Base-by-base conservation (phyloP, 139 green algal genomes). In the Ettlia oleoabundans region DNA sequence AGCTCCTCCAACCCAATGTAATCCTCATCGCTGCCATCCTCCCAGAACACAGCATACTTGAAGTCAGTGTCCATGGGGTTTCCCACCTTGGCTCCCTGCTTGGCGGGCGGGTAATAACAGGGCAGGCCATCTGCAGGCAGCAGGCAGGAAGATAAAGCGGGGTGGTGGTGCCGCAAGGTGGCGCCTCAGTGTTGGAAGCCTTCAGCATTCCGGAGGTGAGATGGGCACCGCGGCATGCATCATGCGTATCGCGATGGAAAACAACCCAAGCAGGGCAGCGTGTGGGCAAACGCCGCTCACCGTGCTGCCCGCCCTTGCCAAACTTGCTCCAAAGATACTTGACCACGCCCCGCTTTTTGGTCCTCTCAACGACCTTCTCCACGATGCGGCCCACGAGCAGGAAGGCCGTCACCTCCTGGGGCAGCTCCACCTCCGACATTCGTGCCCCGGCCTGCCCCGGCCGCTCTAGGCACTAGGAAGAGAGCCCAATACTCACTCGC, bases 341-440 rank as follows among this genome's bases (percentile, higher is more conserved):
- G 47, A 51, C 52, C 32, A 78, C 71, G 15, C 71, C 71, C 43
- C n/a, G n/a, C n/a, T n/a, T n/a, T n/a, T 2, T 10, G 15, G 32
- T 10, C 47, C 21, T 19, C 18, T 37, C 0, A 4, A 42, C 71
- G 28, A 41, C 38, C 37, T 35, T 33, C 65, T 58, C 40, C 40
- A 75, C 35, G 40, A 75, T 47, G 32, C 71, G 71, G 18, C 71
- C 71, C 9, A 78, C 71, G 32, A 78, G 32, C 32, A 65, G 47
- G 21, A 78, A 78, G 8, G 47, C 35, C 47, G 42, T 32, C 32
- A 78, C 71, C 33, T 65, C 71, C 15, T 32, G 7, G 2, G 71
- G 71, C 61, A 32, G 63, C 63, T 15, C 32, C 32, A 69, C 32
- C 33, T 18, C 30, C 63, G 7, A 30, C 63, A 41, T 26, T 32